Evolutionary conservation across 352 stramenopile species (phyloP).

Genomic region (Phytopythium delawarense): DNA sequence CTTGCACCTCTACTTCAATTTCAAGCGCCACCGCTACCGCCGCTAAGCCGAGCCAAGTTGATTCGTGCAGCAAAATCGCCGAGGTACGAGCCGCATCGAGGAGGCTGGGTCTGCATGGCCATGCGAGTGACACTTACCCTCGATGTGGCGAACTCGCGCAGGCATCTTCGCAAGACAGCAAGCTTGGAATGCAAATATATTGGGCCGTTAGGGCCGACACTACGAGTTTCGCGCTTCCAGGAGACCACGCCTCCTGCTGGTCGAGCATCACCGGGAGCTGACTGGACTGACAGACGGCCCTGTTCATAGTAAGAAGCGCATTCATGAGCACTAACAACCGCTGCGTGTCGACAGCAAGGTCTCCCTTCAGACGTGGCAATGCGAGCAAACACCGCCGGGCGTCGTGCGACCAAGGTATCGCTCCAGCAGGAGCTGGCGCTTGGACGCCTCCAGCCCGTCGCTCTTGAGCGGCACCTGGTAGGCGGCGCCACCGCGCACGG

Average conservation of each 20-base stretch:
- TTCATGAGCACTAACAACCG: not conserved
- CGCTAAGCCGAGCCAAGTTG: slow-evolving; percentile 46
- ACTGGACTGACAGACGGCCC: not conserved
- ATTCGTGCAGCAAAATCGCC: not conserved
- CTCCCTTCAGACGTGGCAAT: slow-evolving; percentile 13
- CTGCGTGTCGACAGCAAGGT: not conserved
- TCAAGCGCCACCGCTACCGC: slow-evolving; percentile 97
- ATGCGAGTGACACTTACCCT: not conserved
- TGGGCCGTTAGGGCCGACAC: not conserved
- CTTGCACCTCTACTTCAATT: slow-evolving; percentile 99
- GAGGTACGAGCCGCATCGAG: not conserved
- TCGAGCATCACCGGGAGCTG: not conserved
- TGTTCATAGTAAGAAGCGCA: not conserved
- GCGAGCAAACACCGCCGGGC: slow-evolving; percentile 16
- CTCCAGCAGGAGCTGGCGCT: slow-evolving; percentile 65
- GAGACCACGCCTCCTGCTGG: not conserved
- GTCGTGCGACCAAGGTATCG: slow-evolving; percentile 30
- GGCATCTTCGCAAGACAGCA: not conserved
- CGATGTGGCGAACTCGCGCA: not conserved
- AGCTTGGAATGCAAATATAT: slow-evolving; percentile 8
- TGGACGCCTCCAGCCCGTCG: slow-evolving; percentile 64
- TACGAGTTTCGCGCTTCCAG: not conserved
- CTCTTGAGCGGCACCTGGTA: slow-evolving; percentile 94
- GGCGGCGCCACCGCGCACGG: slow-evolving; percentile 85
- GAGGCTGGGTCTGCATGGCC: not conserved